Conservation (phyloP, 352 stramenopile species). For the Phytophthora sp. region DNA sequence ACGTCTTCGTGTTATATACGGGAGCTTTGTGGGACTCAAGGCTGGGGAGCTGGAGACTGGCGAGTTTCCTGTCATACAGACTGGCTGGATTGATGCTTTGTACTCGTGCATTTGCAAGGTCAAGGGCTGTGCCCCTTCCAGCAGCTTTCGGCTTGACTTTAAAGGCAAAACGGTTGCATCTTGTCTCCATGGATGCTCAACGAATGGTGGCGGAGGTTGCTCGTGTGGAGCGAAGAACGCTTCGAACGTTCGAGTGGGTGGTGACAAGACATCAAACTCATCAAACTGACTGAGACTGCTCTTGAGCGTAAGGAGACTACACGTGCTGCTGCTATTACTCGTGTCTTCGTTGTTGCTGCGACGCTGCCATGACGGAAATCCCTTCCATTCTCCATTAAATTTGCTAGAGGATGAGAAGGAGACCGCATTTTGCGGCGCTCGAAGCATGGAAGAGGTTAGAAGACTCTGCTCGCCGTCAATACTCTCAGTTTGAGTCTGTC, state of each 20-base stretch:
- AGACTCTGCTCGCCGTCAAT: slow-evolving; percentile 9
- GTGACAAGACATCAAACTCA: slow-evolving; percentile 22
- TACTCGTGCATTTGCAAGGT: slow-evolving; percentile 14
- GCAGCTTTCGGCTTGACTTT: slow-evolving; percentile 19
- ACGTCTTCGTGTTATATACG: slow-evolving; percentile 50
- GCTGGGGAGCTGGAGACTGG: neutral
- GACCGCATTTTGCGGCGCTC: slow-evolving; percentile 1
- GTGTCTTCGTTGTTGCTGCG: slow-evolving; percentile 1
- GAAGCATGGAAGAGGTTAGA: slow-evolving; percentile 17
- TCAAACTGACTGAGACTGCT: slow-evolving; percentile 20
- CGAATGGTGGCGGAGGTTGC: slow-evolving; percentile 18
- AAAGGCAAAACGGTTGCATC: slow-evolving; percentile 29
- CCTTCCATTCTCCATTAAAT: slow-evolving; percentile 18
- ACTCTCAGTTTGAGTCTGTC: slow-evolving; percentile 22
- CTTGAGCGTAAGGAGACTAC: slow-evolving; percentile 28
- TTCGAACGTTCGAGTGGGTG: slow-evolving; percentile 45
- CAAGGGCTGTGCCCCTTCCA: slow-evolving; percentile 9
- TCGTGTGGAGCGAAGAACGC: slow-evolving; percentile 46
- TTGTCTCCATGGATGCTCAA: slow-evolving; percentile 31
- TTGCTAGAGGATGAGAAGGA: slow-evolving; percentile 11
- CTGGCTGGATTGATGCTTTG: slow-evolving; percentile 20
- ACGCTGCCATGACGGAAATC: slow-evolving; percentile 19
- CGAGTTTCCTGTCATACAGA: slow-evolving; percentile 6
- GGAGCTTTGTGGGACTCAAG: slow-evolving; percentile 40
- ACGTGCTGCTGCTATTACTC: slow-evolving; percentile 16